Base-by-base conservation (phyloP, 345 rosid genomes). In the Barbarea vulgaris region DNA sequence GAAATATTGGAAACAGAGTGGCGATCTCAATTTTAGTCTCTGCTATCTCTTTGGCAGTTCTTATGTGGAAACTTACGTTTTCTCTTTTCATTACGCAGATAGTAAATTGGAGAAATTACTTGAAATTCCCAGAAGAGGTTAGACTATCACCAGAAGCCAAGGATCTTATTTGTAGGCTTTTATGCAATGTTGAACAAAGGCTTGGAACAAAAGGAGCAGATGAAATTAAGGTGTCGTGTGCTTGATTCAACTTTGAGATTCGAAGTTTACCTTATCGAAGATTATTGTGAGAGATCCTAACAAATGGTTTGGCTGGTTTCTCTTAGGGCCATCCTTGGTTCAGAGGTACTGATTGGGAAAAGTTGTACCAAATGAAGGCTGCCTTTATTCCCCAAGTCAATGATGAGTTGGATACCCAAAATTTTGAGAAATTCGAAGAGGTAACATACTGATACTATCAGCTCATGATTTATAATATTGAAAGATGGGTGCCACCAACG, bases 341-440 rank as follows among this genome's bases (percentile, higher is more conserved):
- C 81, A 79, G 76, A 44, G 98, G 90, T 39, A 71, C 82, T 5
- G 93, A 93, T 71, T 93, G 99, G 99, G 94, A 89, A 30, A 91
- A 77, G 69, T 73, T 95, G 64, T 90, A 93, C 82, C 93, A 84
- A 50, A 87, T 87, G 84, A 92, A 93, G 79, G 99, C 99, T 65
- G 98, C 98, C 66, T 90, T 95, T 83, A 87, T 88, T 79, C 99
- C 99, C 5, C 86, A 90, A 87, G 99, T 95, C 82, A 95, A 95
- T 77, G 97, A 90, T 86, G 99, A 95, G 82, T 78, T 95, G 84
- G 99, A 95, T 76, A 95, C 98, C 48, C 97, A 95, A 82, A 92
- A 95, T 78, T 95, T 95, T 64, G 99, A 92, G 79, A 95, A 95
- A 77, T 95, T 95, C 81, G 99, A 95, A 77, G 99, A 95, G 94